Percentiles rank a stretch among this genome's conserved stretches.
phyloP scores from a whole-genome alignment of 495 filamentous ascomycete genomes.

The Chaetomium fimeti region DNA sequence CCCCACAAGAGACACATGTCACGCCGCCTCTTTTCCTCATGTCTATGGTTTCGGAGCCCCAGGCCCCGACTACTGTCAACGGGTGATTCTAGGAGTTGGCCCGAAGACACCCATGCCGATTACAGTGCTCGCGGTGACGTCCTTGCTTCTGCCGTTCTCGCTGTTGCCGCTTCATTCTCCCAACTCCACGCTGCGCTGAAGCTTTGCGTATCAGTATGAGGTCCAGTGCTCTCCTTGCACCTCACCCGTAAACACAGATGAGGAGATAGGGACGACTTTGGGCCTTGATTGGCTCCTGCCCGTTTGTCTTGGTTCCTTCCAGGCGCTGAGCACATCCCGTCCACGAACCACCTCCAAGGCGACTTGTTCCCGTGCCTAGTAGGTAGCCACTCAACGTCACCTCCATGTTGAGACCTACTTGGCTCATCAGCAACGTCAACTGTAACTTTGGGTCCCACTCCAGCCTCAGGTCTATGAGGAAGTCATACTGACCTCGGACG shows the following conservation, averaged over 20 bases:
- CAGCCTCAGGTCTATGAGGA: not conserved
- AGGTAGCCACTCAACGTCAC: not conserved
- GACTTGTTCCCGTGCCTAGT: not conserved
- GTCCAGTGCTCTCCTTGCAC: not conserved
- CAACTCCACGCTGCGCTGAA: not conserved
- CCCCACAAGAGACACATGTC: not conserved
- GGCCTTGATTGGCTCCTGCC: not conserved
- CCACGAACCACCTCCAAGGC: not conserved
- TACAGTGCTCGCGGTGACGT: not conserved
- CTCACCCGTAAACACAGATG: not conserved
- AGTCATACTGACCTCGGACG: not conserved
- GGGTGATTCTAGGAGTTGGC: not conserved
- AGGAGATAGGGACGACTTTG: not conserved
- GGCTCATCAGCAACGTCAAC: too few species aligned
- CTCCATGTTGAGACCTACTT: too few species aligned
- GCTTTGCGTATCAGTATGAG: not conserved
- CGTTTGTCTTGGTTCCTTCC: not conserved
- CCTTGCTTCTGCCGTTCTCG: not conserved
- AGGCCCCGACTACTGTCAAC: not conserved
- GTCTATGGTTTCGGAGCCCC: not conserved
- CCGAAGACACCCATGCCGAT: not conserved
- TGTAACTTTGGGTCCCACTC: not conserved
- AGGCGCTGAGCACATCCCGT: not conserved
- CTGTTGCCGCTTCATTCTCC: not conserved
- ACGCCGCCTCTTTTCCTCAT: not conserved